Evolutionary conservation across 164 flowering plant genomes (phyloP), one percentile per base, ranked within the genome.

Genomic region (Platanus orientalis): DNA sequence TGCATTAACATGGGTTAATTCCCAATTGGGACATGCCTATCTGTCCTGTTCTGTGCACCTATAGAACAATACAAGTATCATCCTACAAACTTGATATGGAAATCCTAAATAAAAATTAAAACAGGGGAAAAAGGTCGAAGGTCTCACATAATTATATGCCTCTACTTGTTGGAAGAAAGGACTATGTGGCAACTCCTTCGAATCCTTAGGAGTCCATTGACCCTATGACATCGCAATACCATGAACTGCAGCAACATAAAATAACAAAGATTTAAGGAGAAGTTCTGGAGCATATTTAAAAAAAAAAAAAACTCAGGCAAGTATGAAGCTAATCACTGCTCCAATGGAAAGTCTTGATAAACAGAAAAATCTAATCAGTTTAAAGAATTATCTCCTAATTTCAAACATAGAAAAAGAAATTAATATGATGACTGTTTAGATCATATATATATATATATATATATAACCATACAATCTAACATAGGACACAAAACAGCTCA

Each of bases 31-130:
- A 61, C 68, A 94, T 73, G 80, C 91, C 99, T 56, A 94, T 78
- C 74, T 94, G 96, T 54, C 99, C 99, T 30, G 99, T 89, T 44
- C 85, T 83, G 70, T 91, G 87, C 60, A 94, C 98, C 98, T 94
- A 58, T 0, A 65, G 30, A 20, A 71, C 1, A 60, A 45, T 10
- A 52, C 20, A 51, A 34, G 0, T 7, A 57, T 28, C 24, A 14
- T 0, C 25, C 34, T n/a, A n/a, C n/a, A n/a, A 26, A 10, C 25
- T 53, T n/a, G 42, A 26, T 26, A 34, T 25, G 40, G n/a, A 58
- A 20, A 60, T 39, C 29, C 39, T 24, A 57, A 60, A 13, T 3
- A n/a, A 59, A 28, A 6, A 27, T 29, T 51, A 3, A n/a, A 28
- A 26, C 49, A 23, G 58, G 30, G n/a, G n/a, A n/a, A n/a, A n/a